These are phyloP conservation scores for Meyerozyma sp. DNA, from an alignment of 1,139 yeast genomes.

Conservation along the genomic window DNA sequence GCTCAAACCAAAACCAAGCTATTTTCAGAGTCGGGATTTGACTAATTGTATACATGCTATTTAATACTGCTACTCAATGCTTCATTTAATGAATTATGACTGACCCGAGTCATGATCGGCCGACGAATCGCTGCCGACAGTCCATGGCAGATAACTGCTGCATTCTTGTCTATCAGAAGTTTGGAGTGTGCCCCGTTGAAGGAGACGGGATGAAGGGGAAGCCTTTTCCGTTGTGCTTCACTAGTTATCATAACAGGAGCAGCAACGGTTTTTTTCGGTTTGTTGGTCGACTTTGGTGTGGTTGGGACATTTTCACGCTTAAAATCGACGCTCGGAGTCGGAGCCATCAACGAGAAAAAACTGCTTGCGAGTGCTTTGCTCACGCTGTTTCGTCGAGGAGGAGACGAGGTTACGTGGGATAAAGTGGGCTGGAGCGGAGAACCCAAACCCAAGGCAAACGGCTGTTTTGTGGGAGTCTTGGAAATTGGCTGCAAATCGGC, in stretches of 20 bases:
- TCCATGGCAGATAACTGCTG: constrained; percentile 7
- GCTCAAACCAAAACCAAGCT: constrained; percentile 15
- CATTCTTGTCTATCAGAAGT: neutral
- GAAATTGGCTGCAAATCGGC: neutral
- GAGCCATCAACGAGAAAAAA: neutral
- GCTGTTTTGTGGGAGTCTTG: neutral
- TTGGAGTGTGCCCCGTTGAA: constrained; percentile 2
- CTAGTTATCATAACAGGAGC: neutral
- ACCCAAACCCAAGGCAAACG: neutral
- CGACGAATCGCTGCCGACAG: constrained; percentile 9
- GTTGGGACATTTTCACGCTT: no score
- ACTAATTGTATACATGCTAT: constrained; percentile 6
- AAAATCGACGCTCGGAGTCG: neutral
- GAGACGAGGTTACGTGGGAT: neutral
- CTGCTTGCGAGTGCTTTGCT: neutral
- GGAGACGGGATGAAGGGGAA: neutral
- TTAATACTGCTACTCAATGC: constrained; percentile 17
- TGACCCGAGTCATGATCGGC: constrained; percentile 15
- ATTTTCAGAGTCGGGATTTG: constrained; percentile 18
- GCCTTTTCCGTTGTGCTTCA: neutral
- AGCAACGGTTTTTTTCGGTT: neutral
- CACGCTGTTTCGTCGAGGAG: neutral
- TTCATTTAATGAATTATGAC: constrained; percentile 29
- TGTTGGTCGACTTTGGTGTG: no score
- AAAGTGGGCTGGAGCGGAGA: neutral